Conservation (phyloP, 345 rosid species). For the Eucalyptus camaldulensis region DNA sequence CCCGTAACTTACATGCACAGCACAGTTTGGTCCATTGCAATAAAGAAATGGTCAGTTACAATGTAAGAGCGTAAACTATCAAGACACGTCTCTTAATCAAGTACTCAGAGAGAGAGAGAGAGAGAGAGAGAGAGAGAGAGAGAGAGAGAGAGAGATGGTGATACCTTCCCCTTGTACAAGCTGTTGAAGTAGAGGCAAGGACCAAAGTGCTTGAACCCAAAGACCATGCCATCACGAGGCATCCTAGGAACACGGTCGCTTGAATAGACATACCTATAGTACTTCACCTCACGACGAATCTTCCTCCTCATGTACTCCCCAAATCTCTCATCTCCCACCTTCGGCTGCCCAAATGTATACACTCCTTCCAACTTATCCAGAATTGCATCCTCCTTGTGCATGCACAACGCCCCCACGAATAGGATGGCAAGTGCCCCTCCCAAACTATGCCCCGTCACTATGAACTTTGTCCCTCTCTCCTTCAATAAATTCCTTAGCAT, state of each 20-base stretch:
- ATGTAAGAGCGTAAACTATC: background rate
- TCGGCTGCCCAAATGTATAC: conserved; percentile 72
- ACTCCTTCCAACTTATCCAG: conserved; percentile 48
- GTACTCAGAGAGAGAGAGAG: background rate
- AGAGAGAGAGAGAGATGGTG: background rate
- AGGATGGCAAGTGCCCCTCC: conserved; percentile 56
- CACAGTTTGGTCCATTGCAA: background rate
- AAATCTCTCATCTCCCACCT: conserved; percentile 44
- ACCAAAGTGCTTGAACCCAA: conserved; percentile 53
- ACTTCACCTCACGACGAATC: conserved; percentile 16
- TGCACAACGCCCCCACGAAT: conserved; percentile 34
- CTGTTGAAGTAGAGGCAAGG: conserved; percentile 45
- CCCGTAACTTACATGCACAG: background rate
- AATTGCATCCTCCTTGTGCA: conserved; percentile 26
- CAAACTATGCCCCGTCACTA: conserved; percentile 59
- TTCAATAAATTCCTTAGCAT: conserved; percentile 11
- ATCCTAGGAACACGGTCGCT: conserved; percentile 49
- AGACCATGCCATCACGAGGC: conserved; percentile 32
- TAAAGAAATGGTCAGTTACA: background rate
- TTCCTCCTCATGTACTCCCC: conserved; percentile 26
- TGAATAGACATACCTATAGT: conserved; percentile 47
- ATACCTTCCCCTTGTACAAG: conserved; percentile 40
- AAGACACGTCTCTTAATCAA: too few relatives aligned
- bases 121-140: too few relatives aligned
- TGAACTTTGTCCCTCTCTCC: conserved; percentile 22